phyloP scores from a whole-genome alignment of 2,329 filamentous ascomycete genomes.

The Trichoderma breve region DNA sequence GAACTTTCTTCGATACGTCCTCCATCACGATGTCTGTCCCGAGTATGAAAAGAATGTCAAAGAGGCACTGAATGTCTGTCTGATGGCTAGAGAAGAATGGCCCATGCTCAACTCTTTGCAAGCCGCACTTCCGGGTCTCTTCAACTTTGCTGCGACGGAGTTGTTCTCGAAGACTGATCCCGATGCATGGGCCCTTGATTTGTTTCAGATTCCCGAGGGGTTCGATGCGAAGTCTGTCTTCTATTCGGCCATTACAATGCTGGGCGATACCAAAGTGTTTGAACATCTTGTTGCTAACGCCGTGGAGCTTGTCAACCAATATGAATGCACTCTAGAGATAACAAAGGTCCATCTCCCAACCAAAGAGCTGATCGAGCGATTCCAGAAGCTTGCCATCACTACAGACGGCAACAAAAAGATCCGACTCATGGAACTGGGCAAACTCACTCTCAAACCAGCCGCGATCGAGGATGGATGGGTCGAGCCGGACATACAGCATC shows the following conservation, averaged over 20 bases:
- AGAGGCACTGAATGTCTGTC: conserved; percentile 64
- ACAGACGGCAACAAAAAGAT: background rate
- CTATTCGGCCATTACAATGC: conserved; percentile 44
- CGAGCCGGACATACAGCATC: conserved; percentile 28
- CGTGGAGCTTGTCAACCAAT: conserved; percentile 36
- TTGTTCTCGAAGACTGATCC: conserved; percentile 53
- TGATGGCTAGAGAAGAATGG: conserved; percentile 65
- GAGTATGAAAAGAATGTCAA: conserved; percentile 71
- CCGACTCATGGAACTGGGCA: conserved; percentile 44
- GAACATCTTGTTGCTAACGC: conserved; percentile 25
- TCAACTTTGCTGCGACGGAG: conserved; percentile 72
- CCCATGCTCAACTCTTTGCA: conserved; percentile 54
- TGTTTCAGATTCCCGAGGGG: conserved; percentile 36
- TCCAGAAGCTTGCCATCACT: conserved; percentile 42
- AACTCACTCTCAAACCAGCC: conserved; percentile 43
- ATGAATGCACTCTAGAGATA: conserved; percentile 61
- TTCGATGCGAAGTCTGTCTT: conserved; percentile 44
- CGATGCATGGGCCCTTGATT: conserved; percentile 32
- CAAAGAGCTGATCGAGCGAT: conserved; percentile 40
- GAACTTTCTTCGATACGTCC: conserved; percentile 86
- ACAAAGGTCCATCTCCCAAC: conserved; percentile 47
- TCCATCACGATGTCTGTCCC: conserved; percentile 80
- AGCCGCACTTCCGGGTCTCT: conserved; percentile 65
- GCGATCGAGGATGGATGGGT: conserved; percentile 50
- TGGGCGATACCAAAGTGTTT: conserved; percentile 35